Evolutionary conservation across 2,329 filamentous ascomycete genomes (phyloP).

Genomic region (Aspergillus calidoustus): DNA sequence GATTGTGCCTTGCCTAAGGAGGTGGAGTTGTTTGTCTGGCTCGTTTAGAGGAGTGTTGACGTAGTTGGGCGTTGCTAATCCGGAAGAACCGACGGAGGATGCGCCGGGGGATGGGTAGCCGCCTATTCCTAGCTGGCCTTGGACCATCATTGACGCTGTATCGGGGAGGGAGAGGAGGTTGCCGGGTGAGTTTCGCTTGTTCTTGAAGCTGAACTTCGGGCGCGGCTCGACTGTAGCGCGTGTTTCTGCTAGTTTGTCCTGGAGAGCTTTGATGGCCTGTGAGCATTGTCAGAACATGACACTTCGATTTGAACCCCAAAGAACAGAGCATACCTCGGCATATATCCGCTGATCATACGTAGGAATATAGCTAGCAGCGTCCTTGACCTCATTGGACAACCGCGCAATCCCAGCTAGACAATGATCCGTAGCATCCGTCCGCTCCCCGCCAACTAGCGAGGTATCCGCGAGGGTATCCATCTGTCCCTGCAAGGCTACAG

Average conservation of each 20-base stretch:
- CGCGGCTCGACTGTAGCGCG: constrained; percentile 72
- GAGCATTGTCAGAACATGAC: constrained; percentile 3
- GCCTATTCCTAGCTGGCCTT: constrained; percentile 51
- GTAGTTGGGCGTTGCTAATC: constrained; percentile 40
- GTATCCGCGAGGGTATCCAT: constrained; percentile 70
- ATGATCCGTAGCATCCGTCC: constrained; percentile 78
- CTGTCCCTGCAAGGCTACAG: constrained; percentile 72
- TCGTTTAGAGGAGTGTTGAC: constrained; percentile 44
- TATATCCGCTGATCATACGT: constrained; percentile 90
- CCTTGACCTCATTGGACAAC: constrained; percentile 81
- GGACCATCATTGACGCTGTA: constrained; percentile 58
- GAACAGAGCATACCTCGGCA: constrained; percentile 62
- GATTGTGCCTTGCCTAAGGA: constrained; percentile 40
- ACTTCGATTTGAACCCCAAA: neutral
- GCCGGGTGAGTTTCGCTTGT: constrained; percentile 58
- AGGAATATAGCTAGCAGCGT: constrained; percentile 80
- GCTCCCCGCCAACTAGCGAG: constrained; percentile 70
- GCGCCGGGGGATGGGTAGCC: constrained; percentile 47
- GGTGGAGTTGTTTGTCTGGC: constrained; percentile 35
- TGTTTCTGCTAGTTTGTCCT: constrained; percentile 75
- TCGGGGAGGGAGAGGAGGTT: constrained; percentile 56
- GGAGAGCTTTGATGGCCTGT: constrained; percentile 77
- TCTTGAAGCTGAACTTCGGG: constrained; percentile 83
- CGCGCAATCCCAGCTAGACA: constrained; percentile 78
- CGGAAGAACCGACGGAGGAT: constrained; percentile 48